These are phyloP conservation scores for Fusarium coicis DNA, from an alignment of 2,329 filamentous ascomycete species.

Conservation along the genomic window DNA sequence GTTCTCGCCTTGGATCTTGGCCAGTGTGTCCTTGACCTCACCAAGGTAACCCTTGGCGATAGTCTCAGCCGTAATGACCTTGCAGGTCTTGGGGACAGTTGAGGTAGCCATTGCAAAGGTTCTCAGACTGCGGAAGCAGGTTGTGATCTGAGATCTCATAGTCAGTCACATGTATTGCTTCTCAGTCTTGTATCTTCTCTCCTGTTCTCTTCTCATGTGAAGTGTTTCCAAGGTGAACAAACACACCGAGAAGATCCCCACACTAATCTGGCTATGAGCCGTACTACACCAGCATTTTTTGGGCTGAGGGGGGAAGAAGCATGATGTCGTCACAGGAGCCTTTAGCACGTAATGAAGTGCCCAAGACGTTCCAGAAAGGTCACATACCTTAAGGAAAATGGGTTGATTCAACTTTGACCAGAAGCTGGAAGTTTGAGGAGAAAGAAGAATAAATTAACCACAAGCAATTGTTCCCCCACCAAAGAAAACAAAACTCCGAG, in stretches of 20 bases:
- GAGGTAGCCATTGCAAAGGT: slow-evolving; percentile 45
- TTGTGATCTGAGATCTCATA: slow-evolving; percentile 19
- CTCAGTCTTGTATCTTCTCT: not conserved
- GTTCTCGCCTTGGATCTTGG: slow-evolving; percentile 70
- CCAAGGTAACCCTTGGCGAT: slow-evolving; percentile 84
- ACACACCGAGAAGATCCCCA: slow-evolving; percentile 35
- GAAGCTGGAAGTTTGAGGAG: slow-evolving; percentile 26
- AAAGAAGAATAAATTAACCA: slow-evolving; percentile 24
- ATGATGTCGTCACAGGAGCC: slow-evolving; percentile 16
- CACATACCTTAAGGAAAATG: slow-evolving; percentile 22
- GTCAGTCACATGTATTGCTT: slow-evolving; percentile 21
- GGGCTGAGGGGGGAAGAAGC: slow-evolving; percentile 6
- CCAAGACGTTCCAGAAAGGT: not conserved
- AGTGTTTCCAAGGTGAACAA: slow-evolving; percentile 18
- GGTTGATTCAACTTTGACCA: slow-evolving; percentile 23
- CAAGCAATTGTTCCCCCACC: slow-evolving; percentile 29
- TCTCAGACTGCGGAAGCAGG: slow-evolving; percentile 13
- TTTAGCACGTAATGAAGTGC: slow-evolving; percentile 18
- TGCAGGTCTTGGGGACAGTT: slow-evolving; percentile 77
- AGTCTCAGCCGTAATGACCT: slow-evolving; percentile 88
- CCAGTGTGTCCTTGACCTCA: slow-evolving; percentile 81
- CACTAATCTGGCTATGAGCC: slow-evolving; percentile 33
- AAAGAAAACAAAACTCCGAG: slow-evolving; percentile 32
- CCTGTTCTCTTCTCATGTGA: not conserved
- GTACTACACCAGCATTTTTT: slow-evolving; percentile 16